Evolutionary conservation across 2,329 filamentous ascomycete genomes (phyloP), one percentile per base, ranked within the genome.

Genomic region (Xylariaceae sp.): DNA sequence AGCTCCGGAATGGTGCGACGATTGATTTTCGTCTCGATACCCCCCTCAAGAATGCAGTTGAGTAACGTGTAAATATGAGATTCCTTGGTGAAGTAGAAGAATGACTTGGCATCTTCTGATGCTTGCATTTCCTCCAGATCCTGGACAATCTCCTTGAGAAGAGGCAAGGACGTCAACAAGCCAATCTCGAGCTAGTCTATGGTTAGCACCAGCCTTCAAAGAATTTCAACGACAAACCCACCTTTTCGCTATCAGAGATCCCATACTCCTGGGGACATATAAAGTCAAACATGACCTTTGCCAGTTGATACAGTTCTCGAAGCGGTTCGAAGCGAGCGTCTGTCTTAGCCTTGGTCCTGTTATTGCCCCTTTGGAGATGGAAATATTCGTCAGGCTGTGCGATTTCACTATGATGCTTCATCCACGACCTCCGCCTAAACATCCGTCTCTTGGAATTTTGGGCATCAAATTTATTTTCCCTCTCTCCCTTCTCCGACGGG

Each of bases 41-140:
- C 95, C 56, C 95, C 94, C 70, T 99, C 94, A 22, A 99, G 81
- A 63, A 99, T 97, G 70, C 92, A 97, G 71, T 99, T 99, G 54
- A 99, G 82, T 5, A 99, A 80, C 5, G 94, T 99, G 74, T 99
- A 99, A 59, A 99, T 96, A 70, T 99, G 94, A 0, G 90, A 96
- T 72, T 99, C 94, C 72, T 99, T 99, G 59, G 94, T 99, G 72
- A 99, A 99, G 75, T 99, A 99, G 73, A 97, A 89, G 76, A 97
- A 97, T 1, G 88, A 92, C 69, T 96, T 96, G 42, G 92, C 91
- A 61, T 95, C 89, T 49, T 92, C 87, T 0, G 89, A 95, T 3
- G 94, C 92, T 72, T 99, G 94, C 71, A 97, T 90, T 72, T 97
- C 92, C 74, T 99, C 95, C 2, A 99, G 80, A 65, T 99, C 92